Percentiles rank a stretch among this genome's conserved stretches.
These are phyloP conservation scores for Coniferiporia weirii DNA, from an alignment of 1,284 basidiomycete genomes.

Conservation along the genomic window DNA sequence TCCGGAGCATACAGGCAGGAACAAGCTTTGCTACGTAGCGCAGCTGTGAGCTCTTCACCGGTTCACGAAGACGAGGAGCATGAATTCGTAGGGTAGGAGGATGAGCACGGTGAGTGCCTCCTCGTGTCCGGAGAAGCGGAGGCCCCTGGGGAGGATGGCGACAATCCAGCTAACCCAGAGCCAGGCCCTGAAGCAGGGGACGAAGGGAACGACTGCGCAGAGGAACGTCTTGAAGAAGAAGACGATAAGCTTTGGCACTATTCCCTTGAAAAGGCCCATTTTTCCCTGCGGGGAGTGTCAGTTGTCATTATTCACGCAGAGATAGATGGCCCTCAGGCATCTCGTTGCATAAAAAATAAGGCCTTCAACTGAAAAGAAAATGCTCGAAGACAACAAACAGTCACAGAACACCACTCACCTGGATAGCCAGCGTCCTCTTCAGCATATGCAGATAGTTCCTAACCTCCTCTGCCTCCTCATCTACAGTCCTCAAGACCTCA, in stretches of 20 bases:
- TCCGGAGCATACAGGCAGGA: too few species aligned
- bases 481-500: background rate
- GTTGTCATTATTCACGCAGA: too few species aligned
- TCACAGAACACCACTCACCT: background rate
- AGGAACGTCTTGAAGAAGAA: background rate
- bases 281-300: background rate
- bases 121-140: background rate
- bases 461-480: background rate
- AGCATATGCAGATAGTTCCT: background rate
- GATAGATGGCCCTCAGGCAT: too few species aligned
- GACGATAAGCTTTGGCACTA: background rate
- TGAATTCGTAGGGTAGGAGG: background rate
- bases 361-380: background rate
- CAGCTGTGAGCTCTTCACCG: background rate
- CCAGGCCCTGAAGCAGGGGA: background rate
- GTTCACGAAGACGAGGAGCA: background rate
- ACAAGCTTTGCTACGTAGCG: too few species aligned
- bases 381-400: background rate
- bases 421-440: background rate
- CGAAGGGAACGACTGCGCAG: background rate
- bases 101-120: background rate
- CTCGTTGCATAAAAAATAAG: too few species aligned
- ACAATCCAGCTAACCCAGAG: background rate
- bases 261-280: background rate
- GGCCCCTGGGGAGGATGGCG: background rate